Percentiles rank a stretch among this genome's conserved stretches.
These are phyloP conservation scores for Setomelanomma holmii DNA, from an alignment of 2,329 filamentous ascomycete genomes.

Conservation along the genomic window DNA sequence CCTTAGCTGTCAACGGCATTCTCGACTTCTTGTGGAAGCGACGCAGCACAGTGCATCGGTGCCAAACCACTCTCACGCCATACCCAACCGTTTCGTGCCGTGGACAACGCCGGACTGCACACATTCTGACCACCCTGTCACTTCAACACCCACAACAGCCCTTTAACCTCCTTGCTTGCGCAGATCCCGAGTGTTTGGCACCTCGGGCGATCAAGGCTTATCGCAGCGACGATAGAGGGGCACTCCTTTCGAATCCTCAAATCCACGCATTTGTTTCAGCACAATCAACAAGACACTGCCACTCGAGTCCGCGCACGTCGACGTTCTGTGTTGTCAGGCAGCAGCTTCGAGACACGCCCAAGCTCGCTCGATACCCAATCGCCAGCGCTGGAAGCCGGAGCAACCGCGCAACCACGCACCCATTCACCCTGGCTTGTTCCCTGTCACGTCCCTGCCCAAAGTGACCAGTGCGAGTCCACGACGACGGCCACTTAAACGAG, in stretches of 20 bases:
- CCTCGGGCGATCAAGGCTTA: slow-evolving; percentile 45
- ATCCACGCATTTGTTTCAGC: slow-evolving; percentile 12
- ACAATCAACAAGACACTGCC: slow-evolving; percentile 11
- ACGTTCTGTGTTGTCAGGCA: slow-evolving; percentile 40
- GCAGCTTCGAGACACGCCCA: slow-evolving; percentile 30
- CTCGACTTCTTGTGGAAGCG: slow-evolving; percentile 12
- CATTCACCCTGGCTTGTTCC: slow-evolving; percentile 33
- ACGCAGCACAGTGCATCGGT: slow-evolving; percentile 10
- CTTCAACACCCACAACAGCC: no score
- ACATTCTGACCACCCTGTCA: no score
- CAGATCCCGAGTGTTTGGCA: slow-evolving; percentile 29
- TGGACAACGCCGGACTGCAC: neutral
- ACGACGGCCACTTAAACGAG: slow-evolving; percentile 25
- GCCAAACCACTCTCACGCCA: slow-evolving; percentile 13
- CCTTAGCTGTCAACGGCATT: slow-evolving; percentile 21
- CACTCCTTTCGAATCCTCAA: slow-evolving; percentile 20
- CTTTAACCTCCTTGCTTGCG: no score
- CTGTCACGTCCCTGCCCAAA: slow-evolving; percentile 39
- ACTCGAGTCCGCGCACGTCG: slow-evolving; percentile 15
- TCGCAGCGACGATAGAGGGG: slow-evolving; percentile 36
- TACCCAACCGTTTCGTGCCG: neutral
- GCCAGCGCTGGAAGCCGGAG: slow-evolving; percentile 29
- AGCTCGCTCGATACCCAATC: slow-evolving; percentile 39
- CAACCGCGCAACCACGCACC: slow-evolving; percentile 21
- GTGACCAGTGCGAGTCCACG: slow-evolving; percentile 28